Evolutionary conservation across 2,329 filamentous ascomycete genomes (phyloP), one percentile per base, ranked within the genome.

Genomic region (Nigrospora oryzae): DNA sequence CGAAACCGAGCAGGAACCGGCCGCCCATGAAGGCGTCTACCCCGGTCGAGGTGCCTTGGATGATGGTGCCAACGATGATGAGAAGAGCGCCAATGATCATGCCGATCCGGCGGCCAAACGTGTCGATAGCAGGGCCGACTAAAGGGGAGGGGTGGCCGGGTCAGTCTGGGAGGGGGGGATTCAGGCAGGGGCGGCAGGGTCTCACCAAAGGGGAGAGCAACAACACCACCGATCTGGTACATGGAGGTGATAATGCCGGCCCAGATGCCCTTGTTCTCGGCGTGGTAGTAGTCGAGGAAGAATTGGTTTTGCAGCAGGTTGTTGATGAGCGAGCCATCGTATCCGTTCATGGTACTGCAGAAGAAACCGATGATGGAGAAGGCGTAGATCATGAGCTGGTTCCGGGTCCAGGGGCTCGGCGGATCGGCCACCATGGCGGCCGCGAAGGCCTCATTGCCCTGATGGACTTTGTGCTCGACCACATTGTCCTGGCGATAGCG

Each of bases 1-100:
- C 71, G 48, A 82, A 81, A 43, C 79, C 79, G 3, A 83, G 70
- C 16, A 83, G 60, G 61, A 83, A 81, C 28, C 77, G 71, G n/a
- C 77, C 77, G 37, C 70, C 71, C 59, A 74, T 69, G 53, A 74
- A 75, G 46, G 71, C 67, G 11, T 59, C 59, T 47, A 53, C 57
- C 45, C 40, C 55, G 43, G 56, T 55, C 46, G 65, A 62, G 1
- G 67, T 64, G n/a, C 61, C 67, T 47, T 74, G 70, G 41, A 75
- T 64, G 45, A 68, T 60, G 28, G 70, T 65, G 14, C 72, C 71
- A 38, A 73, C 43, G 40, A 75, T 60, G 46, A 74, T 65, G 43
- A 65, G 57, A 3, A 59, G n/a, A 47, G 63, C 63, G 40, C 69
- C 71, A 44, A 68, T 61, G 48, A 68, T 61, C 66, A 75, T 75